Conservation (phyloP, 208 protist species). For the Leishmania martiniquensis region DNA sequence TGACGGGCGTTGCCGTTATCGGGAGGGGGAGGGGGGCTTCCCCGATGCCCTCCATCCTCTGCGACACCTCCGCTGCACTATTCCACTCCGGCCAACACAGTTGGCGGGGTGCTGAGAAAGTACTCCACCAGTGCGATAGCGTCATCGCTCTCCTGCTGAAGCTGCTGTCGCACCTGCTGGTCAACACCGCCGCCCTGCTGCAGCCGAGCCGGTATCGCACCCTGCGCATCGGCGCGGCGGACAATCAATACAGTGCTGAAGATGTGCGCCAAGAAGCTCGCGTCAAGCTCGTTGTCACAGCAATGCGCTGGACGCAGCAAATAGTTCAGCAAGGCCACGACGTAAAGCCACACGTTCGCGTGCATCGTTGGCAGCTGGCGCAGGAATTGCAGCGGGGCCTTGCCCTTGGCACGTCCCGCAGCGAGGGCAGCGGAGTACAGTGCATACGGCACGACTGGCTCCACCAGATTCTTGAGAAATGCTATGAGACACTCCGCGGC, state of each 20-base stretch:
- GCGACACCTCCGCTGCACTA: not conserved
- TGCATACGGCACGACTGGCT: constrained; percentile 81
- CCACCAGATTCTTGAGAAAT: constrained; percentile 78
- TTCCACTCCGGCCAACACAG: constrained; percentile 30
- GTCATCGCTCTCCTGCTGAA: constrained; percentile 72
- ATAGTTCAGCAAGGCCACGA: constrained; percentile 85
- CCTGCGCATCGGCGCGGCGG: constrained; percentile 38
- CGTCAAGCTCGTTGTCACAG: constrained; percentile 63
- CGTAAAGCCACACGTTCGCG: constrained; percentile 87
- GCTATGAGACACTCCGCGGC: constrained; percentile 71
- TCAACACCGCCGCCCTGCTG: constrained; percentile 54
- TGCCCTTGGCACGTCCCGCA: constrained; percentile 53
- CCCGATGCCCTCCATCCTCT: not conserved
- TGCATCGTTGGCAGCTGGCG: constrained; percentile 75
- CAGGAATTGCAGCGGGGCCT: constrained; percentile 65
- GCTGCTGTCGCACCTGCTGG: constrained; percentile 65
- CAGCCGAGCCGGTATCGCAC: constrained; percentile 29
- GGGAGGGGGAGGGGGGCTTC: not conserved
- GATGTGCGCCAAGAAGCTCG: constrained; percentile 55
- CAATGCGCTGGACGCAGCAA: constrained; percentile 69
- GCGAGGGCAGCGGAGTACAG: constrained; percentile 62
- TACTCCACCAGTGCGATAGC: constrained; percentile 72
- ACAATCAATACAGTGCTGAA: constrained; percentile 73
- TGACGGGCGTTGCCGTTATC: not conserved
- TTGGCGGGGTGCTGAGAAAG: constrained; percentile 74